Evolutionary conservation across 2,329 filamentous ascomycete species (phyloP).

Genomic region (Ophiostoma ips): DNA sequence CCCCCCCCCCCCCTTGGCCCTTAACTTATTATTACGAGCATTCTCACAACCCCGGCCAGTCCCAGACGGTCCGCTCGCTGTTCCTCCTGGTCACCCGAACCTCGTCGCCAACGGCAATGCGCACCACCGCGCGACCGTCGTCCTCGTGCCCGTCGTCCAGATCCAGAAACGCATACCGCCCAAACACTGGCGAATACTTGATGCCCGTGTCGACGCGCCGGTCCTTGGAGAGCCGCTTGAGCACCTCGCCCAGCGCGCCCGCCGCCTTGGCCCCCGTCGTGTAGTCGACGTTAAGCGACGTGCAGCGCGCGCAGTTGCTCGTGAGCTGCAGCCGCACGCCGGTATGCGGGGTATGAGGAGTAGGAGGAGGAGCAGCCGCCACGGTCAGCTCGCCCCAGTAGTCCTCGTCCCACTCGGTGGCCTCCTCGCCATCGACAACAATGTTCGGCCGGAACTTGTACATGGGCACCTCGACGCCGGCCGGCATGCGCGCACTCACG

Average conservation of each 20-base stretch:
- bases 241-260: conserved; percentile 43
- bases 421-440: conserved; percentile 44
- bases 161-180: conserved; percentile 52
- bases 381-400: conserved; percentile 53
- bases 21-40: too few relatives aligned
- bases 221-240: conserved; percentile 58
- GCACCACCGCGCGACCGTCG: conserved; percentile 12
- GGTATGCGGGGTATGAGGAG: too few relatives aligned
- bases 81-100: conserved; percentile 37
- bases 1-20: too few relatives aligned
- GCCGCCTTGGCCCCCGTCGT: conserved; percentile 43
- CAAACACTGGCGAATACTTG: conserved; percentile 58
- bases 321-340: conserved; percentile 38
- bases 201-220: conserved; percentile 54
- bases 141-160: conserved; percentile 13
- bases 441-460: conserved; percentile 62
- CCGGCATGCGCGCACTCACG: conserved; percentile 43
- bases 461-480: conserved; percentile 40
- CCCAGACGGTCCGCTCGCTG: conserved; percentile 37
- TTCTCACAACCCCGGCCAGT: conserved; percentile 29
- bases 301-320: conserved; percentile 55
- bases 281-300: conserved; percentile 60
- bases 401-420: conserved; percentile 53
- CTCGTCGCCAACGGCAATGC: conserved; percentile 33
- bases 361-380: too few relatives aligned